Base-by-base conservation (phyloP, 345 rosid species). In the Syzygium grande region DNA sequence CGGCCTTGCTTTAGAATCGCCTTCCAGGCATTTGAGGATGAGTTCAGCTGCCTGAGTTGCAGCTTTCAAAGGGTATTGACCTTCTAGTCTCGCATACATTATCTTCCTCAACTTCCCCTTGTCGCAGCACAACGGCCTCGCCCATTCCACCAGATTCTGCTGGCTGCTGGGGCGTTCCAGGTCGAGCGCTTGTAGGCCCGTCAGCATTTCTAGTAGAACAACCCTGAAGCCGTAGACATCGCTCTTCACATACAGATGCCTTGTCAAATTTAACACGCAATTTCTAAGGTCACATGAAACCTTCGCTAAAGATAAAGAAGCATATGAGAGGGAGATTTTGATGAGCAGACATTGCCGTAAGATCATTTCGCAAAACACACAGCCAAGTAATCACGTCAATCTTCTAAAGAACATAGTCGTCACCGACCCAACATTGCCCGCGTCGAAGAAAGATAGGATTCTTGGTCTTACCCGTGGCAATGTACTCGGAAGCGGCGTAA, bases 211-310 rank as follows among this genome's bases (percentile, higher is more conserved):
- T 11, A 97, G 90, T 21, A 97, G 86, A 52, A 97, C 95, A 0
- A 96, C 98, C 0, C 98, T 98, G 27, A 97, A 97, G 0, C 99
- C 95, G 78, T 96, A 95, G 9, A 96, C 98, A 78, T 96, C 97
- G 85, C 97, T 96, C 91, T 89, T 90, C 54, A 97, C 95, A 49
- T 95, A 95, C 85, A 95, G 84, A 90, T 95, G 98, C 30, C 98
- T 97, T 95, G 92, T 22, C 80, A 73, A 73, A 73, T 19, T 73
- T 9, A 3, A 21, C 25, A 34, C 0, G 46, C 49, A 73, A 17
- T 34, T 34, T 19, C 0, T 2, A 34, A 21, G 11, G 43, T 17
- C 49, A 5, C 80, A 19, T 17, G 49, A 73, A 73, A 73, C 38
- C 25, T 4, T 34, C 80, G 14, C 49, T 73, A 19, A 73, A 73